These are phyloP conservation scores for Aspergillus jensenii DNA, from an alignment of 2,329 filamentous ascomycete species.

Conservation along the genomic window DNA sequence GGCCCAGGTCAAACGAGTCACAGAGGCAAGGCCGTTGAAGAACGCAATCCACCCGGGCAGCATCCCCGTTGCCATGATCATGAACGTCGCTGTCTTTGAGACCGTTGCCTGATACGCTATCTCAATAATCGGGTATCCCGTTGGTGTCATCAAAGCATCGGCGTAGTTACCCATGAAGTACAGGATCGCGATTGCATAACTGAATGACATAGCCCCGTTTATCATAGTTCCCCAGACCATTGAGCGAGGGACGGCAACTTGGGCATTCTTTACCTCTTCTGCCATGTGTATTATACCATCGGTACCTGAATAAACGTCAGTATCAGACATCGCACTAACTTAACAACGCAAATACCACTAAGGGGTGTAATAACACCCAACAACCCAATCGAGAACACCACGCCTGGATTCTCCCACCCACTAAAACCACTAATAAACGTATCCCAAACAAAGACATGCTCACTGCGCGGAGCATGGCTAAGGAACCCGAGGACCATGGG, in stretches of 20 bases:
- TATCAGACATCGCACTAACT: too few species aligned
- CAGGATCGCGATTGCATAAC: constrained; percentile 41
- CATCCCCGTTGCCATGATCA: constrained; percentile 40
- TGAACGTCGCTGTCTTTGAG: constrained; percentile 40
- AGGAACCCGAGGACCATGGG: constrained; percentile 21
- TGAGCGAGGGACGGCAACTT: constrained; percentile 45
- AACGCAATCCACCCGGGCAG: constrained; percentile 21
- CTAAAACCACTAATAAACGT: constrained; percentile 21
- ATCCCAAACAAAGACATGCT: constrained; percentile 23
- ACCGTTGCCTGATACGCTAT: constrained; percentile 51
- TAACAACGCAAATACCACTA: neutral
- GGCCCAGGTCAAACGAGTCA: constrained; percentile 43
- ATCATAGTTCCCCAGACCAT: constrained; percentile 47
- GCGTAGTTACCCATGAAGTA: constrained; percentile 44
- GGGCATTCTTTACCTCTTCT: constrained; percentile 50
- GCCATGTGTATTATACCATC: constrained; percentile 38
- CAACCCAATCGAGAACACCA: neutral
- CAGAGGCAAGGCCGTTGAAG: constrained; percentile 30
- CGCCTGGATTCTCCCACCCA: neutral
- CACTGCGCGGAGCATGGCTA: constrained; percentile 20
- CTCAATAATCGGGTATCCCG: constrained; percentile 50
- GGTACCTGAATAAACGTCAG: constrained; percentile 15
- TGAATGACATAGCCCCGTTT: constrained; percentile 47
- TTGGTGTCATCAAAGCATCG: constrained; percentile 38
- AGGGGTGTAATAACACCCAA: neutral